Percentiles rank a stretch among this genome's conserved stretches.
Conservation (phyloP, 108 stramenopile genomes). For the Skeletonema grethae region DNA sequence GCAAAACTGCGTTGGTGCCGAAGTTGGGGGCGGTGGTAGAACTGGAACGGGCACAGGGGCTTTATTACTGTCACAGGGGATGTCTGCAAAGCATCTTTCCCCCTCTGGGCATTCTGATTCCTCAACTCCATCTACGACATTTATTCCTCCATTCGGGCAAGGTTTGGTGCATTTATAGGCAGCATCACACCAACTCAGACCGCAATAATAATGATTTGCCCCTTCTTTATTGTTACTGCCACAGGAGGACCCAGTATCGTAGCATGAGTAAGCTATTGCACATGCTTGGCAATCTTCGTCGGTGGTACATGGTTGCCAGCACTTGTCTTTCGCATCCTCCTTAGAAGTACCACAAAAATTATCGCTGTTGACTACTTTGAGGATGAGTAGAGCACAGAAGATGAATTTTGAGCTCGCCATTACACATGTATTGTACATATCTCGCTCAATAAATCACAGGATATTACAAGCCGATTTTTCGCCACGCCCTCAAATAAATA, state of each 20-base stretch:
- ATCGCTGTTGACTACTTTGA: neutral
- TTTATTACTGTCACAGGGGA: slow-evolving; percentile 23
- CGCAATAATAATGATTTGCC: slow-evolving; percentile 27
- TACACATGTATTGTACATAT: too few species aligned
- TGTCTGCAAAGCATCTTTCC: slow-evolving; percentile 4
- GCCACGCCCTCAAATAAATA: too few species aligned
- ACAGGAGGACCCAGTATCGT: slow-evolving; percentile 19
- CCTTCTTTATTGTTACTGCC: slow-evolving; percentile 15
- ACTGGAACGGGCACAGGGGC: neutral
- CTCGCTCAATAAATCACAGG: too few species aligned
- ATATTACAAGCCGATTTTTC: too few species aligned
- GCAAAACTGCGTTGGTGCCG: slow-evolving; percentile 26
- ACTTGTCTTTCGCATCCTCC: slow-evolving; percentile 24
- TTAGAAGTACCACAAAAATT: slow-evolving; percentile 37
- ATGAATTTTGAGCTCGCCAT: neutral
- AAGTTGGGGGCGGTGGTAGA: slow-evolving; percentile 1
- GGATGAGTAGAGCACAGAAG: neutral
- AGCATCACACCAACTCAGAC: slow-evolving; percentile 42
- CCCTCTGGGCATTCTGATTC: slow-evolving; percentile 18
- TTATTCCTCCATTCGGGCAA: slow-evolving; percentile 13
- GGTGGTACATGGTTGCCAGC: slow-evolving; percentile 41
- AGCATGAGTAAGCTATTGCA: slow-evolving; percentile 13
- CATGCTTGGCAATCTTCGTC: slow-evolving; percentile 28
- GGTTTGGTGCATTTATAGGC: slow-evolving; percentile 32
- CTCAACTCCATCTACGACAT: neutral